Base-by-base conservation (phyloP, 306 rosid species). In the Styphnolobium japonicum region DNA sequence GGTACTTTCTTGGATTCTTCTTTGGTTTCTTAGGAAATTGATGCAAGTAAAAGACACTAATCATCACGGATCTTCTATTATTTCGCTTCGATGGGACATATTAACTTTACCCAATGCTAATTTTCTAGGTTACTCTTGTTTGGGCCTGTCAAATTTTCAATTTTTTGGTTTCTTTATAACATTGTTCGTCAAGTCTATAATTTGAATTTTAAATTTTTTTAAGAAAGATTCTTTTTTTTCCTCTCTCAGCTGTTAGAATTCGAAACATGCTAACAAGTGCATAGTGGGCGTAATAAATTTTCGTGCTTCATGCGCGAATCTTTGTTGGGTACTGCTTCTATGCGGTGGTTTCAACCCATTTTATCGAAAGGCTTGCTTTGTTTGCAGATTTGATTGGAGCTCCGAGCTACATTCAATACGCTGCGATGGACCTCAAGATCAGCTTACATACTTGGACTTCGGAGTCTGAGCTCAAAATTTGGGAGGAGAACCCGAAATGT, bases 321-420 rank as follows among this genome's bases (percentile, higher is more conserved):
- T 31, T 39, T 42, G 64, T 73, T 75, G 37, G n/a, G 21, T 6
- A 46, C 34, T 63, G 71, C 19, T 58, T 0, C 29, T 53, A 12
- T 34, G 76, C 21, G 7, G 39, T 48, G 64, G 18, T 81, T 81
- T 80, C 68, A 57, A 48, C 85, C 84, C 67, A 21, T 18, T 74
- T 65, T 42, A n/a, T 16, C 56, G 66, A 18, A 71, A 60, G 46
- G 27, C 10, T 66, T 83, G 42, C 23, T 81, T 84, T 75, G 25
- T 70, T 76, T 71, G 52, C 90, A 89, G 97, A 85, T 88, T 88
- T 82, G 88, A 80, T 87, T 86, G 83, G 87, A 81, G 76, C 80
- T 72, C 62, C 67, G 34, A 63, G 21, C 73, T 27, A 37, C 67
- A 71, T 76, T 76, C 53, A 52, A 10, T 74, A 21, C 68, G 34